Evolutionary conservation across 257 asterid species (phyloP).

Genomic region (Verbascum thapsus): DNA sequence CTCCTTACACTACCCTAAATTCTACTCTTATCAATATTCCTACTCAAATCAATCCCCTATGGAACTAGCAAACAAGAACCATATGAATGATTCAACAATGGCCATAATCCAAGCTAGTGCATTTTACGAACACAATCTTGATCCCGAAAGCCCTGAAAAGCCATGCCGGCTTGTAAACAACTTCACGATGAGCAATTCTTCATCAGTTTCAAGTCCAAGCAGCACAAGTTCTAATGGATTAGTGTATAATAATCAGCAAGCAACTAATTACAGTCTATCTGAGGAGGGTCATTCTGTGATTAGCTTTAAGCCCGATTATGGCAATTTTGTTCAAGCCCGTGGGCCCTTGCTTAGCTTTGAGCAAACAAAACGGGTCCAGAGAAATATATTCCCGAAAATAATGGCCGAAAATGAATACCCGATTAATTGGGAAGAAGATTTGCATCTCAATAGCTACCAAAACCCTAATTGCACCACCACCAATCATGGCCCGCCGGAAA

Average conservation of each 20-base stretch:
- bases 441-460: conserved; percentile 21
- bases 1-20: no score
- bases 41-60: conserved; percentile 42
- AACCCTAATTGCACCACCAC: conserved; percentile 32
- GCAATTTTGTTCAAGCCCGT: conserved; percentile 34
- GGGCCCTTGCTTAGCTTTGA: conserved; percentile 69
- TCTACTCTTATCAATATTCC: background rate
- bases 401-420: conserved; percentile 43
- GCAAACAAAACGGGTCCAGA: conserved; percentile 38
- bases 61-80: conserved; percentile 53
- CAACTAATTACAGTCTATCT: conserved; percentile 25
- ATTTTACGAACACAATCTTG: conserved; percentile 52
- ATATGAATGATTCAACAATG: conserved; percentile 37
- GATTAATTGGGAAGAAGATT: conserved; percentile 60
- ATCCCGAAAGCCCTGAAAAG: conserved; percentile 53
- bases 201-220: conserved; percentile 77
- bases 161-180: conserved; percentile 34
- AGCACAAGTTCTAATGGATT: conserved; percentile 73
- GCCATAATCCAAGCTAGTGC: conserved; percentile 62
- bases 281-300: conserved; percentile 65
- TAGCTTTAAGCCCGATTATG: conserved; percentile 52
- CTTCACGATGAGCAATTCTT: conserved; percentile 47
- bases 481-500: conserved; percentile 37
- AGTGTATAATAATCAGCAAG: conserved; percentile 41
- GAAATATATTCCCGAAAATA: conserved; percentile 38